Conservation (phyloP, 768 basidiomycete genomes). For the Mycena polygramma region DNA sequence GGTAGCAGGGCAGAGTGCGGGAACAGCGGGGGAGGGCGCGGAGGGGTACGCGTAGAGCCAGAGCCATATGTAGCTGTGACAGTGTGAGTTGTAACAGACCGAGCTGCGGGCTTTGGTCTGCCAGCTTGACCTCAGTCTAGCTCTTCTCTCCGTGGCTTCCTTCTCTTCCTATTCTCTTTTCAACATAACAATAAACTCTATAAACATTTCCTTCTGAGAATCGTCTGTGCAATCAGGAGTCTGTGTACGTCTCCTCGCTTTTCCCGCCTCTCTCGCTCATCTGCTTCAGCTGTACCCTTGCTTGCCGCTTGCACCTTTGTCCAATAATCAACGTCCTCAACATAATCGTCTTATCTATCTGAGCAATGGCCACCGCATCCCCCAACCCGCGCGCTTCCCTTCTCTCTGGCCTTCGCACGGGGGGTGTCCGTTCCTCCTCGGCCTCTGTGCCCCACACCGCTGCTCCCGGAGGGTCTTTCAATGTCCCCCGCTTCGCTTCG, state of each 20-base stretch:
- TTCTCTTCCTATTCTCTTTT: conserved; percentile 26
- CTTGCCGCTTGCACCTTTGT: conserved; percentile 48
- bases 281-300: conserved; percentile 49
- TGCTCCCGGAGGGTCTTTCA: conserved; percentile 73
- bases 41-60: conserved; percentile 10
- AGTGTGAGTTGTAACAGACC: background rate
- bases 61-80: no score
- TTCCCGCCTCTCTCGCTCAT: conserved; percentile 32
- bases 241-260: conserved; percentile 18
- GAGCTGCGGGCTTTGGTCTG: no score
- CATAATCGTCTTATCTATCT: conserved; percentile 45
- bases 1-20: conserved; percentile 2
- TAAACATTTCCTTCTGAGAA: conserved; percentile 28
- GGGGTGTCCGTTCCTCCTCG: conserved; percentile 87
- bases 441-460: conserved; percentile 75
- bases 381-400: conserved; percentile 83
- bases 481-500: conserved; percentile 68
- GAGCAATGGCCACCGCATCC: conserved; percentile 61
- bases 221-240: conserved; percentile 24
- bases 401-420: conserved; percentile 90
- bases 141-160: conserved; percentile 3
- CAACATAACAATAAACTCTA: conserved; percentile 4
- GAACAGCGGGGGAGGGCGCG: conserved; percentile 26
- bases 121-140: conserved; percentile 14
- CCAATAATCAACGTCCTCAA: conserved; percentile 52